Evolutionary conservation across 2,329 filamentous ascomycete genomes (phyloP), one percentile per base, ranked within the genome.

Genomic region (Niveomyces coronatus): DNA sequence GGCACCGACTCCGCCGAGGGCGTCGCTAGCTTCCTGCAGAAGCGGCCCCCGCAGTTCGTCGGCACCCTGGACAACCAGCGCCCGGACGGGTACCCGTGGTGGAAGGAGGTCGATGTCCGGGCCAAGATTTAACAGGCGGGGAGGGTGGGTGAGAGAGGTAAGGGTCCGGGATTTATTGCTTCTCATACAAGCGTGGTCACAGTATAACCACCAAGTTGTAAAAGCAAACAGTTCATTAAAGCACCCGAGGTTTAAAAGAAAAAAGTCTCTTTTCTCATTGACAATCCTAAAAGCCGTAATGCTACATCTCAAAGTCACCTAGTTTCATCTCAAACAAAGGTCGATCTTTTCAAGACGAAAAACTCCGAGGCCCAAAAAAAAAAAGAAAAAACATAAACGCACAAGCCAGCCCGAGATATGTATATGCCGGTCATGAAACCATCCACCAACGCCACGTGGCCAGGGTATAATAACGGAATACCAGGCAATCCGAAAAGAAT

Each of bases 21-120:
- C 3, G 72, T 84, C 6, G 52, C 65, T 38, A 76, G 76, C n/a
- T 85, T 85, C 54, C 56, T 83, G 52, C 64, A 84, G 59, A 85
- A 85, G 64, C 64, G 81, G 35, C 64, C 67, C 40, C 74, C 78
- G 1, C 62, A 69, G 10, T 85, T 85, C 49, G 63, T 59, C 24
- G 79, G 67, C 2, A 74, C 66, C 6, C 67, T 82, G 58, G 71
- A 75, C 16, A 63, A 70, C 22, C 71, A 82, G 52, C 65, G 68
- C 8, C 76, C 80, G 2, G 55, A 57, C 1, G 66, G 64, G 11
- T 82, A 77, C 57, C 82, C 79, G 0, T 85, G 80, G 81, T 85
- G 80, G 79, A 59, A 68, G 33, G 68, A 71, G 10, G 56, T 55
- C 18, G 56, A 61, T 36, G 49, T 59, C 26, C 49, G 49, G 34